Base-by-base conservation (phyloP, 331 rosid genomes). In the Quercus lobata region DNA sequence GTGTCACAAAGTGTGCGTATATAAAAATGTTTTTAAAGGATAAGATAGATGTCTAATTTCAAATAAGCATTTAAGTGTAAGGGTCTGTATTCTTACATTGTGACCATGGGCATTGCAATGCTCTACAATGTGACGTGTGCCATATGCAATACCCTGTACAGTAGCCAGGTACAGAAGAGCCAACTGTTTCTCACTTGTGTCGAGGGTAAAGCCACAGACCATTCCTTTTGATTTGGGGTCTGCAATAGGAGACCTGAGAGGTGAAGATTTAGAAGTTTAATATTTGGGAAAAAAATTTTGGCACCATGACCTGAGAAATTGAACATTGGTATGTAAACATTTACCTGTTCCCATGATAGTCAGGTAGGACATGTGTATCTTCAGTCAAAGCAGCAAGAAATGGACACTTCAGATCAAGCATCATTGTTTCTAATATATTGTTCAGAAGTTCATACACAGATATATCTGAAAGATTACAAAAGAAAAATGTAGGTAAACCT, bases 341-440 rank as follows among this genome's bases (percentile, higher is more conserved):
- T 78, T 84, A 95, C 99, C 99, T 91, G 86, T 95, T 95, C 86
- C 99, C 99, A 66, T 95, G 99, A 84, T 90, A 91, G 84, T 95
- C 97, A 52, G 98, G 99, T 81, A 95, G 35, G 76, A 95, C 83
- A 54, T 95, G 99, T 17, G 82, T 61, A 76, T 93, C 98, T 83
- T 89, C 88, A 53, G 99, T 91, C 88, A 95, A 85, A 69, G 93
- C 87, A 77, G 98, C 97, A 77, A 95, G 79, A 78, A 90, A 95
- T 44, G 94, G 89, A 66, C 76, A 75, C 54, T 90, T 88, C 87
- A 78, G 83, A 80, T 91, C 92, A 79, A 70, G 77, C 89, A 78
- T 81, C 86, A 78, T 81, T 80, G 83, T 80, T 76, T 93, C 92
- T 89, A 95, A 82, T 79, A 83, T 84, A 90, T 91, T 86, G 83